Evolutionary conservation across 1,139 yeast species (phyloP), one percentile per base, ranked within the genome.

Genomic region (Sugiyamaella pinicola): DNA sequence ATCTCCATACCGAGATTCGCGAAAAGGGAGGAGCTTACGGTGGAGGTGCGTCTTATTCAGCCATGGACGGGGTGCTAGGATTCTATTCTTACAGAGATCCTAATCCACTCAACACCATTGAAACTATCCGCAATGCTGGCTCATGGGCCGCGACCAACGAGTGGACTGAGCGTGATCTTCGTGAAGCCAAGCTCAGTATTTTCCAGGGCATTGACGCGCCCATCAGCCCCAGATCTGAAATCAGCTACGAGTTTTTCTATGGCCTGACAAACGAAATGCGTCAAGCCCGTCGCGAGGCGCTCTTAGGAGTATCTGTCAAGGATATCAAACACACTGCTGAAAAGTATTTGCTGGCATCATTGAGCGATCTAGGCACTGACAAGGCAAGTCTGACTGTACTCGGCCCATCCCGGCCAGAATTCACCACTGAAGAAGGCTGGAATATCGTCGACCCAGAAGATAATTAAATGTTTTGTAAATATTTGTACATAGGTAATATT

Each of bases 21-120:
- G 99, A 93, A 68, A 83, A 93, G 63, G 96, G 96, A 57, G 99
- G 99, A 52, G 99, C 99, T 0, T 93, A 93, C 66, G 99, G 99
- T 7, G 98, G 96, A 10, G 99, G 99, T 2, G 86, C 96, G 13
- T 75, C 80, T 15, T 91, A 84, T 67, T 88, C 85, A 65, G 91
- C 95, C 0, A 68, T 89, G 26, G 90, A 87, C 52, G 98, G 98
- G 0, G 67, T 84, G 1, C 80, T 91, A 62, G 81, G 87, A 49
- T 90, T 80, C 72, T 95, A 86, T 71, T 89, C 97, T 0, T 93
- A 93, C 72, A 80, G 99, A 62, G 99, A 93, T 70, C 99, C 99
- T 15, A 84, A 88, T 58, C 89, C 97, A 0, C 67, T 79, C 37
- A 80, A 81, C 58, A 85, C 96, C 2, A 70, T 89, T 13, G 72